phyloP scores from a whole-genome alignment of 306 rosid genomes.

The Leucaena leucocephala region DNA sequence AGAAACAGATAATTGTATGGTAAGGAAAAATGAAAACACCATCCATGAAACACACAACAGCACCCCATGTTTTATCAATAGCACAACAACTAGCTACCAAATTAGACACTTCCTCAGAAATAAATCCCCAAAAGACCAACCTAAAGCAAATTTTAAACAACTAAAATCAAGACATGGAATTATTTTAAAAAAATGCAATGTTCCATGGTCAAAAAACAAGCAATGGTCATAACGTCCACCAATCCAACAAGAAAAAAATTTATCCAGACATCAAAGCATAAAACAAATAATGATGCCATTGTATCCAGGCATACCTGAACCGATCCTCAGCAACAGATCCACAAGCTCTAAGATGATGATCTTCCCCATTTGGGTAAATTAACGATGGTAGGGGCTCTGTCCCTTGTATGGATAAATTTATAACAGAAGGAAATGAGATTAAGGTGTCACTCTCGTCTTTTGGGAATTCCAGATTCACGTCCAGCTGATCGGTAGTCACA shows the following conservation, averaged over 20 bases:
- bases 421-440: conserved; percentile 61
- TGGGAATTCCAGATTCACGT: conserved; percentile 64
- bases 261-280: conserved; percentile 20
- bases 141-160: background rate
- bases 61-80: background rate
- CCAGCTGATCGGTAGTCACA: conserved; percentile 54
- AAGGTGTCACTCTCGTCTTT: conserved; percentile 46
- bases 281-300: conserved; percentile 15
- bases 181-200: background rate
- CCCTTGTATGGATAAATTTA: conserved; percentile 64
- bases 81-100: conserved; percentile 11
- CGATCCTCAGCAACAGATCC: conserved; percentile 70
- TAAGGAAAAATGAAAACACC: conserved; percentile 11
- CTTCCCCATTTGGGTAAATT: conserved; percentile 44
- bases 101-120: background rate
- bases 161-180: conserved; percentile 16
- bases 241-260: background rate
- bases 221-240: conserved; percentile 17
- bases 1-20: conserved; percentile 13
- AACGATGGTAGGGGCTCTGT: conserved; percentile 44
- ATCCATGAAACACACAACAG: background rate
- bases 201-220: conserved; percentile 1
- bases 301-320: conserved; percentile 67
- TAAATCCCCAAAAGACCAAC: background rate
- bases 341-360: conserved; percentile 47